These are phyloP conservation scores for Gnetum montanum DNA, from an alignment of 75 land plant species.

Conservation along the genomic window DNA sequence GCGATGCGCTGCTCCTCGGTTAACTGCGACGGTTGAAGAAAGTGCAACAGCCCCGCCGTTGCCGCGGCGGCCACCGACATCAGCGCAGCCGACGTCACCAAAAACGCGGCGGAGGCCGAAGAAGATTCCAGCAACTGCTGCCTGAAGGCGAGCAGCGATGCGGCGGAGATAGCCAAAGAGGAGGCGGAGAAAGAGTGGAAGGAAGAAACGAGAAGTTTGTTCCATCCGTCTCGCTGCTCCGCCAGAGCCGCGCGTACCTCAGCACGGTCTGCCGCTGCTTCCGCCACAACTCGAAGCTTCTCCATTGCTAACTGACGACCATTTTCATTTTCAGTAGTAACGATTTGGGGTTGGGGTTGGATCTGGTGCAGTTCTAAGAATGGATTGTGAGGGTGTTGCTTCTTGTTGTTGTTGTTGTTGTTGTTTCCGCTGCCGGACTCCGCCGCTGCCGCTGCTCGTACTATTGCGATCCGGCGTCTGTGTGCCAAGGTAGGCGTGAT, in stretches of 20 bases:
- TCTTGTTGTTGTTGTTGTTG: too few relatives aligned
- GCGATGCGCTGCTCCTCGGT: slow-evolving; percentile 72
- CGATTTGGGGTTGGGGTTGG: too few relatives aligned
- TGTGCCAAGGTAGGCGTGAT: too few relatives aligned
- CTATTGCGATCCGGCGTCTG: too few relatives aligned
- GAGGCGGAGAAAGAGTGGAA: too few relatives aligned
- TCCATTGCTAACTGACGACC: not conserved
- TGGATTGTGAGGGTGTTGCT: too few relatives aligned
- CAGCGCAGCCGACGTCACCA: slow-evolving; percentile 23
- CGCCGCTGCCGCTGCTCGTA: too few relatives aligned
- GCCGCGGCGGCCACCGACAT: slow-evolving; percentile 20
- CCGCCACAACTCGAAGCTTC: slow-evolving; percentile 12
- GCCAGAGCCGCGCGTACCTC: slow-evolving; percentile 52
- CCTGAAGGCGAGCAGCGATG: slow-evolving; percentile 28
- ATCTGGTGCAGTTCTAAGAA: too few relatives aligned
- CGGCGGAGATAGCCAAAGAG: slow-evolving; percentile 27
- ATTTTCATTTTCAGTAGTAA: not conserved
- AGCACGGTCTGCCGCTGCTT: slow-evolving; percentile 37
- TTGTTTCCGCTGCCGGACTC: too few relatives aligned
- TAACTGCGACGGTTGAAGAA: too few relatives aligned
- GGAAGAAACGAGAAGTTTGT: slow-evolving; percentile 37
- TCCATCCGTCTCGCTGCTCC: slow-evolving; percentile 57
- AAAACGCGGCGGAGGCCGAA: slow-evolving; percentile 13
- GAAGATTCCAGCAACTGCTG: slow-evolving; percentile 9
- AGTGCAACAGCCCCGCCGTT: slow-evolving; percentile 64